These are phyloP conservation scores for Carex sylvatica DNA, from an alignment of 202 grass and related monocot genomes.

Conservation along the genomic window DNA sequence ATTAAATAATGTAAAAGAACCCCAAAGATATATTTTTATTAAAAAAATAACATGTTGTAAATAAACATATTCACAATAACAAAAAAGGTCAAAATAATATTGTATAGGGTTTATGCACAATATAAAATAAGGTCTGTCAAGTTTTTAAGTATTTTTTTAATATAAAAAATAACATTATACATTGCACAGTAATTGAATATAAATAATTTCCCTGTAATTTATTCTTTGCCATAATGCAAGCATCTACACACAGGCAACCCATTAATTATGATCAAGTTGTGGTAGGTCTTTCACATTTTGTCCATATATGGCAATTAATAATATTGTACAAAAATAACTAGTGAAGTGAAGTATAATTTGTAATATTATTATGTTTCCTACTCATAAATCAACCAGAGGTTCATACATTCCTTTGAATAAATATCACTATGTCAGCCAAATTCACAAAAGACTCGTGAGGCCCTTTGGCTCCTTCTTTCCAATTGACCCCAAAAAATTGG, in stretches of 20 bases:
- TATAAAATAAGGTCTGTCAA: neutral
- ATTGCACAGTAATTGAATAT: neutral
- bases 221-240: neutral
- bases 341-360: neutral
- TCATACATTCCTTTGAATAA: neutral
- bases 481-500: neutral
- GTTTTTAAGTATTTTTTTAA: neutral
- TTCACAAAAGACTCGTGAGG: constrained; percentile 13
- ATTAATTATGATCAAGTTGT: neutral
- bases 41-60: neutral
- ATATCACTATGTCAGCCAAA: constrained; percentile 19
- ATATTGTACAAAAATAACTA: neutral
- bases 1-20: neutral
- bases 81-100: neutral
- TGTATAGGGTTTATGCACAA: neutral
- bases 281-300: neutral
- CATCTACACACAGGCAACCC: neutral
- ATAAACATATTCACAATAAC: neutral
- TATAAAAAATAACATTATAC: neutral
- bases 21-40: neutral
- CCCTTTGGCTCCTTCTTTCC: neutral
- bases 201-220: neutral
- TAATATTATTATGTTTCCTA: neutral
- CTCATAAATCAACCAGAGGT: neutral
- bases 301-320: neutral